Evolutionary conservation across 2,329 filamentous ascomycete genomes (phyloP).

Genomic region (Fusarium piperis): DNA sequence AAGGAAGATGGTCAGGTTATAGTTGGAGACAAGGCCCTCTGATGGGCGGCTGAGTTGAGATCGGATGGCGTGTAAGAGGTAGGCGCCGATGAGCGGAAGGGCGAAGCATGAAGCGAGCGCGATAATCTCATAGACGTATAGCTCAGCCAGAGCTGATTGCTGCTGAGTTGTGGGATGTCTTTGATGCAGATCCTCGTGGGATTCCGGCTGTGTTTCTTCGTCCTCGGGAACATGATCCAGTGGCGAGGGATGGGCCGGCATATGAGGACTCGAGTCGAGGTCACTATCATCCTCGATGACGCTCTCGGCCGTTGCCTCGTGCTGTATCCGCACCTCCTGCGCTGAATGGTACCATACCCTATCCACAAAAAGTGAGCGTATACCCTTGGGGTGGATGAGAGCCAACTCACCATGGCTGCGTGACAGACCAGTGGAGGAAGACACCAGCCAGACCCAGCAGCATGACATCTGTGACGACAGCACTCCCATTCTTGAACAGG

Average conservation of each 20-base stretch:
- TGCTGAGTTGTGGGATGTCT: constrained; percentile 36
- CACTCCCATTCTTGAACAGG: constrained; percentile 84
- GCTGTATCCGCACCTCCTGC: constrained; percentile 67
- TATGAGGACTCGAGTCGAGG: constrained; percentile 43
- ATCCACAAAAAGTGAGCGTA: constrained; percentile 9
- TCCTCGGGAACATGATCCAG: constrained; percentile 59
- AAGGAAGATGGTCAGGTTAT: constrained; percentile 91
- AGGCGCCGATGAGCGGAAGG: constrained; percentile 82
- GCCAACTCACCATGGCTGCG: constrained; percentile 81
- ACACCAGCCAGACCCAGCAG: constrained; percentile 82
- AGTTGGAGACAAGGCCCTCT: constrained; percentile 89
- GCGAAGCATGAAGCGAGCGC: constrained; percentile 83
- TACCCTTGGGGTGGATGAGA: neutral
- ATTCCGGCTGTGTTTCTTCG: constrained; percentile 34
- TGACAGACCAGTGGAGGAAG: constrained; percentile 92
- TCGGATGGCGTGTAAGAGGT: constrained; percentile 83
- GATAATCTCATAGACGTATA: constrained; percentile 78
- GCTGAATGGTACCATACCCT: constrained; percentile 75
- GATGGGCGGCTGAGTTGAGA: constrained; percentile 83
- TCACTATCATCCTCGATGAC: constrained; percentile 59
- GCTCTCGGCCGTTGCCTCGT: constrained; percentile 54
- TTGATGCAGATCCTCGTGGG: constrained; percentile 19
- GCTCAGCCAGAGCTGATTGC: constrained; percentile 64
- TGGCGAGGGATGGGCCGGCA: constrained; percentile 30
- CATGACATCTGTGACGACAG: constrained; percentile 85